Evolutionary conservation across 192 early-diverging fungal genomes (phyloP).

Genomic region (Mortierella alpina): DNA sequence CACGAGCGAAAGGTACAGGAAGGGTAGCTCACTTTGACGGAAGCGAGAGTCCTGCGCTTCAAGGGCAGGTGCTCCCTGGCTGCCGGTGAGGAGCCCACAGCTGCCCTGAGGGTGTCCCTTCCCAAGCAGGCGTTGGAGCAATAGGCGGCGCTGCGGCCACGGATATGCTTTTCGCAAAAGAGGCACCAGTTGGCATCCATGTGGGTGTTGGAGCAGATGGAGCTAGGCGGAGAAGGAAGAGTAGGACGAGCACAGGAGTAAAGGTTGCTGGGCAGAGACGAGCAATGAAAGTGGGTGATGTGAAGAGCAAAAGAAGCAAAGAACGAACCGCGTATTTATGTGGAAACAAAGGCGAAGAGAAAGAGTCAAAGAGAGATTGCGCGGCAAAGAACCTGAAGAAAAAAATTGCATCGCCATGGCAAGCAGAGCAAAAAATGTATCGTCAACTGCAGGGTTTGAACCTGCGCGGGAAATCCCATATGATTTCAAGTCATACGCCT

Average conservation of each 20-base stretch:
- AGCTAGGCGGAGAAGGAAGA: not conserved
- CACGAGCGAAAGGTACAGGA: no score
- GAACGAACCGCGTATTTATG: not conserved
- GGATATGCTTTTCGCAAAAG: conserved; percentile 54
- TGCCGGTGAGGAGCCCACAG: no score
- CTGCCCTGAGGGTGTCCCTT: conserved; percentile 35
- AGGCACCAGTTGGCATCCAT: conserved; percentile 56
- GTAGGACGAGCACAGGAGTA: not conserved
- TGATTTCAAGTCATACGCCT: conserved; percentile 58
- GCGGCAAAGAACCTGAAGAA: not conserved
- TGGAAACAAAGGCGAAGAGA: not conserved
- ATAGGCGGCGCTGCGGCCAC: conserved; percentile 37
- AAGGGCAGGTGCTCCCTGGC: no score
- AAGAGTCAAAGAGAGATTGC: conserved; percentile 3
- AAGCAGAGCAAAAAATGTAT: conserved; percentile 6
- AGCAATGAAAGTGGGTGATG: no score
- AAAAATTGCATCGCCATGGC: not conserved
- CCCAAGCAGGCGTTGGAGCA: conserved; percentile 46
- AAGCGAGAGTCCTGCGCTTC: no score
- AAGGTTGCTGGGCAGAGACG: no score
- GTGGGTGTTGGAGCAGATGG: not conserved
- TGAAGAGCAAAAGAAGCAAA: conserved; percentile 30
- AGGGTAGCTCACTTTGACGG: no score
- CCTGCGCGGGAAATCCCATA: conserved; percentile 55
- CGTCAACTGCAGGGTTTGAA: conserved; percentile 57